Conservation (phyloP, 2,329 filamentous ascomycete species). For the Seiridium cupressi region DNA sequence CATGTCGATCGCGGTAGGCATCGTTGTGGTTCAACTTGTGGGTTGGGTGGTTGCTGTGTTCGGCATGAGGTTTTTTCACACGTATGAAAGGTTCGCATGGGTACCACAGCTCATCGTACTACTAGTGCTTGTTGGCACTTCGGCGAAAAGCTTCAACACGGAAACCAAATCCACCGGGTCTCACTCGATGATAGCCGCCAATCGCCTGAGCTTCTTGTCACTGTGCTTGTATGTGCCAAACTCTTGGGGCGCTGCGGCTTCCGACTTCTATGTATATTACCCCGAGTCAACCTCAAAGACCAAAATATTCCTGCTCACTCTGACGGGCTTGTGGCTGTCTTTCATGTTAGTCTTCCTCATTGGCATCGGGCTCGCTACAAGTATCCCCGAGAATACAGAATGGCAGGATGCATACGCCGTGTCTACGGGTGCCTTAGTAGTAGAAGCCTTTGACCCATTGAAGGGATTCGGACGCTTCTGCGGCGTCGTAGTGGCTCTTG, state of each 20-base stretch:
- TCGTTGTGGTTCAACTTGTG: conserved; percentile 62
- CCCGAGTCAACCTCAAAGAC: conserved; percentile 22
- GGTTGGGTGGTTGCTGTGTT: conserved; percentile 65
- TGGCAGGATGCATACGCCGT: conserved; percentile 56
- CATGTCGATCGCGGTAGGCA: conserved; percentile 64
- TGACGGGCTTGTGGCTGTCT: neutral
- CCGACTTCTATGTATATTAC: conserved; percentile 63
- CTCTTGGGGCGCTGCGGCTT: conserved; percentile 61
- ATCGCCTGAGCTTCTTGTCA: conserved; percentile 67
- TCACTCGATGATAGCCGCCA: conserved; percentile 49
- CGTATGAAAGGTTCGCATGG: conserved; percentile 67
- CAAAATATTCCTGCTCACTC: conserved; percentile 45
- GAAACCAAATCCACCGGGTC: conserved; percentile 49
- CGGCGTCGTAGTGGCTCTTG: conserved; percentile 61
- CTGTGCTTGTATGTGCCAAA: conserved; percentile 64
- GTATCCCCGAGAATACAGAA: conserved; percentile 46
- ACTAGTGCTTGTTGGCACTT: conserved; percentile 60
- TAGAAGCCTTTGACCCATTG: conserved; percentile 58
- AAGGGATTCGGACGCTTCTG: conserved; percentile 66
- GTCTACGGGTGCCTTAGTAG: conserved; percentile 63
- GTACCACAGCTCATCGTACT: conserved; percentile 61
- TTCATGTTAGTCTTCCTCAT: conserved; percentile 56
- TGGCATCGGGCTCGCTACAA: conserved; percentile 62
- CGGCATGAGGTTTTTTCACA: conserved; percentile 66
- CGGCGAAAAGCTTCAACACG: conserved; percentile 58